phyloP scores from a whole-genome alignment of 768 basidiomycete species.

The Lactarius evosmus region DNA sequence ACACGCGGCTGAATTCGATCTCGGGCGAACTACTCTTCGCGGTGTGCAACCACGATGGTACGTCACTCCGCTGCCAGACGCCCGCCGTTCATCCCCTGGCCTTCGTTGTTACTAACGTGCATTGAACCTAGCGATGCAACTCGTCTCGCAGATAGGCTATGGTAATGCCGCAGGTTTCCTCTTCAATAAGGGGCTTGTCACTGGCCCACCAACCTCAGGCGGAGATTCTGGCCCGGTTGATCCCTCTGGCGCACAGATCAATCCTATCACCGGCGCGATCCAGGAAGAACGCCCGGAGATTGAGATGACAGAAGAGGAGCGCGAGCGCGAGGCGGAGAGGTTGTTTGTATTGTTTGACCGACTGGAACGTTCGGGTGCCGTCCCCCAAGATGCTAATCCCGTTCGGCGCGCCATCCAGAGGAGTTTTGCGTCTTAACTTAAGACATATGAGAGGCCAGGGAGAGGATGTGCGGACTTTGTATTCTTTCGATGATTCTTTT shows the following conservation, averaged over 20 bases:
- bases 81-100: background rate
- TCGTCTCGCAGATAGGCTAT: slow-evolving; percentile 85
- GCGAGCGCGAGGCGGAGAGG: slow-evolving; percentile 88
- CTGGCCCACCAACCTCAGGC: slow-evolving; percentile 46
- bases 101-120: slow-evolving; percentile 1
- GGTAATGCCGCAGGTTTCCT: slow-evolving; percentile 95
- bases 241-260: slow-evolving; percentile 49
- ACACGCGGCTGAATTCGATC: slow-evolving; percentile 66
- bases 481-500: slow-evolving; percentile 2
- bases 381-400: slow-evolving; percentile 65
- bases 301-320: slow-evolving; percentile 93
- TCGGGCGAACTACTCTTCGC: slow-evolving; percentile 87
- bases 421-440: slow-evolving; percentile 35
- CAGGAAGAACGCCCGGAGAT: slow-evolving; percentile 39
- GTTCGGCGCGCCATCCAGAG: slow-evolving; percentile 66
- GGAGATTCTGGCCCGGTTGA: slow-evolving; percentile 34
- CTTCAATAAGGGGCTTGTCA: slow-evolving; percentile 84
- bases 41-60: slow-evolving; percentile 75
- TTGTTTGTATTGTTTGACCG: slow-evolving; percentile 90
- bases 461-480: background rate
- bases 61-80: slow-evolving; percentile 15
- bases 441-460: too few relatives aligned
- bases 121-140: slow-evolving; percentile 49
- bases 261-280: slow-evolving; percentile 84
- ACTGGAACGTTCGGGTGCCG: slow-evolving; percentile 70